Evolutionary conservation across 768 basidiomycete genomes (phyloP).

Genomic region (Plicaturopsis crispa): DNA sequence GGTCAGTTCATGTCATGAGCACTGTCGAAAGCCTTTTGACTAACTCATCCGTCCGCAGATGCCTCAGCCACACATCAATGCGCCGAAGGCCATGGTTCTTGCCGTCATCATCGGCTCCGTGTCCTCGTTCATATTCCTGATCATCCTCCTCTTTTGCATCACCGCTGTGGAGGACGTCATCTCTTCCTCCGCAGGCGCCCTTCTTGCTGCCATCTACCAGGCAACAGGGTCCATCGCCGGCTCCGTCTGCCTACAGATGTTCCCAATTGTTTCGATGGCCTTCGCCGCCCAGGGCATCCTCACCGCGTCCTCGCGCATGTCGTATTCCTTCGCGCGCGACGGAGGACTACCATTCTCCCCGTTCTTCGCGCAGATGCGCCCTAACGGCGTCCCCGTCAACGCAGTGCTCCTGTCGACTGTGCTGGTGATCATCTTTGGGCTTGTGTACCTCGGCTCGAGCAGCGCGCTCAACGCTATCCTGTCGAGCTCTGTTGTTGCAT

Average conservation of each 20-base stretch:
- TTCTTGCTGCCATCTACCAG: background rate
- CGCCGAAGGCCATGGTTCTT: background rate
- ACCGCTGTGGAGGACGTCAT: background rate
- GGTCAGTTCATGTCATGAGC: no score
- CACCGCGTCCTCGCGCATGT: background rate
- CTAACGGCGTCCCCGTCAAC: background rate
- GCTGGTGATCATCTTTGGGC: background rate
- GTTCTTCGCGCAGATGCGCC: background rate
- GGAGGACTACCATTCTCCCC: background rate
- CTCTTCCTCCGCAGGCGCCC: background rate
- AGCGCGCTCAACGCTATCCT: background rate
- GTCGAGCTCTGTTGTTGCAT: background rate
- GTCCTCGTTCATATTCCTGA: background rate
- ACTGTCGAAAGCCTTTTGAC: no score
- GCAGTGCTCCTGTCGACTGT: background rate
- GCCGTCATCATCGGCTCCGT: background rate
- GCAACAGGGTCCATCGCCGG: background rate
- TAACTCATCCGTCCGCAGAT: no score
- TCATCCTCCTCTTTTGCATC: background rate
- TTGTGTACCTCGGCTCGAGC: background rate
- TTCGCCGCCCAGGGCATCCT: background rate
- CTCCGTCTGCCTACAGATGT: background rate
- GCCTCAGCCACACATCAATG: background rate
- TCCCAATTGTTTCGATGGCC: background rate
- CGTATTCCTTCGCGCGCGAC: background rate